phyloP scores from a whole-genome alignment of 2,329 filamentous ascomycete genomes.

The Dactylonectria macrodidyma region DNA sequence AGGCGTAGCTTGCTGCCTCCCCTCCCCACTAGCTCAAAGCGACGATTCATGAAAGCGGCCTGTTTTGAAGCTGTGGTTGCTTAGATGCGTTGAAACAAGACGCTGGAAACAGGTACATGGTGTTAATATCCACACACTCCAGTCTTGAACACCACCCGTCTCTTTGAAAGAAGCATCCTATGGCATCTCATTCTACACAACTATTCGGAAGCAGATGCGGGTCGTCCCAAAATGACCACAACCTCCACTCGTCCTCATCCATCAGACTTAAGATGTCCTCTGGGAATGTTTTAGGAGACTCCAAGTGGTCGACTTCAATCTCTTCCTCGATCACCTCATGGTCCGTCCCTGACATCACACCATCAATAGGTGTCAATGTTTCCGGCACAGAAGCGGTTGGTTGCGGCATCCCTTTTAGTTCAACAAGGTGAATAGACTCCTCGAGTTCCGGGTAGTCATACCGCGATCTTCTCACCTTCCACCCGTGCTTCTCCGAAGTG shows the following conservation, averaged over 20 bases:
- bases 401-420: slow-evolving; percentile 44
- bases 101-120: no score
- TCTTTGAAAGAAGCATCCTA: no score
- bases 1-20: no score
- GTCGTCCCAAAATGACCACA: slow-evolving; percentile 45
- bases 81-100: no score
- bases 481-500: slow-evolving; percentile 14
- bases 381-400: slow-evolving; percentile 30
- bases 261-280: slow-evolving; percentile 19
- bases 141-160: no score
- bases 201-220: slow-evolving; percentile 42
- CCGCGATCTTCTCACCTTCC: slow-evolving; percentile 35
- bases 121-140: no score
- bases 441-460: slow-evolving; percentile 47
- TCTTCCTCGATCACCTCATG: slow-evolving; percentile 10
- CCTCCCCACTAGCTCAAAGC: no score
- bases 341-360: background rate
- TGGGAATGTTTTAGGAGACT: background rate
- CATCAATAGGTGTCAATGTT: background rate
- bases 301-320: background rate
- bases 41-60: no score
- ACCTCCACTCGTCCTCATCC: slow-evolving; percentile 44
- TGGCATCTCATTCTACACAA: no score
- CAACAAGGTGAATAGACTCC: slow-evolving; percentile 43
- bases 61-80: no score